Conservation (phyloP, 169 alveolate species). For the Cyclospora cayetanensis region DNA sequence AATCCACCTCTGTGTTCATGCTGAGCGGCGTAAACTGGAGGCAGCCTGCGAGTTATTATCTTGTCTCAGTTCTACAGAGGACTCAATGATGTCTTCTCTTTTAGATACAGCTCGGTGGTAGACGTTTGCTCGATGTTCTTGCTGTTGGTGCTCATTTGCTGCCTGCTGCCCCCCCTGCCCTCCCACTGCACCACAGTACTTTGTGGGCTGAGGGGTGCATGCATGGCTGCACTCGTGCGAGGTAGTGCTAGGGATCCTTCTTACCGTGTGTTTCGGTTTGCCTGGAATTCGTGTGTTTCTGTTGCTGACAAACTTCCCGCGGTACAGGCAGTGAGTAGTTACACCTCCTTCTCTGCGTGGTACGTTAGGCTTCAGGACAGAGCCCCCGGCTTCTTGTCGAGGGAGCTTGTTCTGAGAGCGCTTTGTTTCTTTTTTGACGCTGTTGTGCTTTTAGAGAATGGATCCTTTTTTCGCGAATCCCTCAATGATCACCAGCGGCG, state of each 20-base stretch:
- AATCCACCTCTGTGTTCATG: neutral
- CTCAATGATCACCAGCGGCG: conserved; percentile 41
- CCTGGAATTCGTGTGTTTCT: neutral
- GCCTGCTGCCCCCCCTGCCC: no score
- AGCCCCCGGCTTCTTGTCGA: no score
- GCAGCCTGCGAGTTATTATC: conserved; percentile 42
- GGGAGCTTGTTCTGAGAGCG: no score
- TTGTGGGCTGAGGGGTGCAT: neutral
- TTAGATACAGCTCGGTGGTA: no score
- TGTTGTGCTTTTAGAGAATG: neutral
- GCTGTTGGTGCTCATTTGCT: neutral
- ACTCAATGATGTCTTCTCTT: no score
- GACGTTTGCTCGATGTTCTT: neutral
- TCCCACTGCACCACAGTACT: no score
- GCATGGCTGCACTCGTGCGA: no score
- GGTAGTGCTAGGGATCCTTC: no score
- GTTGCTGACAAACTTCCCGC: neutral
- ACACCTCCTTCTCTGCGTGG: no score
- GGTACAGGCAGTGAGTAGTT: neutral
- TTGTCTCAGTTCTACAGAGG: neutral
- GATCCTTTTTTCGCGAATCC: conserved; percentile 5
- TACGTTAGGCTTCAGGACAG: no score
- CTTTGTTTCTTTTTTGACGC: neutral
- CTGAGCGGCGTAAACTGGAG: conserved; percentile 12
- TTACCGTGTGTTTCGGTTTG: no score